Percentiles rank a stretch among this genome's conserved stretches.
Conservation (phyloP, 1,139 yeast genomes). For the Scheffersomyces lignicola region DNA sequence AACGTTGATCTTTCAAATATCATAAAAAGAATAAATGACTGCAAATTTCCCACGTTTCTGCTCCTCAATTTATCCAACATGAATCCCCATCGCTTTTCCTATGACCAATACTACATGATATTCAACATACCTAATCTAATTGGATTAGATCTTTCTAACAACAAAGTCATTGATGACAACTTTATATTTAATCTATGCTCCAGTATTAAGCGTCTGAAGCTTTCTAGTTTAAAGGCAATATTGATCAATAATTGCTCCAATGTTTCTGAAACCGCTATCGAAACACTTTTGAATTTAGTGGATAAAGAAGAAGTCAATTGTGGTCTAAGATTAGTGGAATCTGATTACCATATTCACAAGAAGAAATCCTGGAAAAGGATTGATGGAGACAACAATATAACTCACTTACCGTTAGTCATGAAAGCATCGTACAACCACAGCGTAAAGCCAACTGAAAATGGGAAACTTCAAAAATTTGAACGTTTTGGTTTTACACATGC, state of each 20-base stretch:
- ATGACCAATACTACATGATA: slow-evolving; percentile 27
- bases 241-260: slow-evolving; percentile 26
- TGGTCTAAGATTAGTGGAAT: slow-evolving; percentile 27
- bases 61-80: slow-evolving; percentile 19
- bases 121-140: slow-evolving; percentile 31
- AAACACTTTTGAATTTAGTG: slow-evolving; percentile 16
- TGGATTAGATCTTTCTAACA: slow-evolving; percentile 35
- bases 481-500: neutral
- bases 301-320: slow-evolving; percentile 9
- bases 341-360: slow-evolving; percentile 14
- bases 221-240: slow-evolving; percentile 24
- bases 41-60: slow-evolving; percentile 18
- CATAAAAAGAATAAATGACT: slow-evolving; percentile 15
- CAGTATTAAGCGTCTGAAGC: slow-evolving; percentile 24
- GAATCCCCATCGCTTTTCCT: slow-evolving; percentile 9
- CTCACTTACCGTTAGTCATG: neutral
- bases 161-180: slow-evolving; percentile 29
- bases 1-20: slow-evolving; percentile 26
- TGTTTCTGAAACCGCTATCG: slow-evolving; percentile 21
- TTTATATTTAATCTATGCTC: slow-evolving; percentile 26
- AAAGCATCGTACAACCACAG: slow-evolving; percentile 1
- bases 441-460: neutral
- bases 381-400: neutral
- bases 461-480: neutral
- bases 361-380: slow-evolving; percentile 10